Conservation (phyloP, 441 rosid genomes). For the Theobroma grandiflorum region DNA sequence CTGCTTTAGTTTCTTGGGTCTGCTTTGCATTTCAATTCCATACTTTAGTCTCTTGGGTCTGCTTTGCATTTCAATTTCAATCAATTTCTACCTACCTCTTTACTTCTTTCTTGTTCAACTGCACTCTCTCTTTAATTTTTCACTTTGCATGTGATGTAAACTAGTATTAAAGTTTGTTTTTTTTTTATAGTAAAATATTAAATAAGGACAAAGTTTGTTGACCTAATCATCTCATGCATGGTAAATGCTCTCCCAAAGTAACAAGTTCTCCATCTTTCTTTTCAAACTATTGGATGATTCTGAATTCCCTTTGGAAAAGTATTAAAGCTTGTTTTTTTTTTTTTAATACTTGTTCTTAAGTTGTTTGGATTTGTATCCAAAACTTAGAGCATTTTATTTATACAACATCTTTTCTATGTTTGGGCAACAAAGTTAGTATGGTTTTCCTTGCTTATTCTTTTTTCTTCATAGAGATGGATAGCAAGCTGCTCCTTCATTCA, state of each 20-base stretch:
- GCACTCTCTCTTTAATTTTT: background rate
- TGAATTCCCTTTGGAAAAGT: background rate
- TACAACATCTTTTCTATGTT: background rate
- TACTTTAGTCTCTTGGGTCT: background rate
- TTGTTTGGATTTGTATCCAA: background rate
- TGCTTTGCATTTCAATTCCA: background rate
- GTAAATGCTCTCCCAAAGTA: conserved; percentile 6
- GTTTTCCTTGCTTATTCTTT: background rate
- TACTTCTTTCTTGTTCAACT: background rate
- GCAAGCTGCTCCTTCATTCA: background rate
- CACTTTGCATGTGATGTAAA: background rate
- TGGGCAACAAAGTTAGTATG: background rate
- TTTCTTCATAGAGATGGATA: background rate
- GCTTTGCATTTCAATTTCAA: background rate
- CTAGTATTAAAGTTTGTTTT: background rate
- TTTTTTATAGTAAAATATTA: background rate
- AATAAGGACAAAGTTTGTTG: background rate
- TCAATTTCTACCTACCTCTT: background rate
- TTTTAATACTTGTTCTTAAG: background rate
- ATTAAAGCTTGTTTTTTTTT: no score
- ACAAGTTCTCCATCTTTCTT: background rate
- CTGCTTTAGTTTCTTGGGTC: background rate
- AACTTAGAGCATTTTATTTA: background rate
- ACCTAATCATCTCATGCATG: conserved; percentile 5
- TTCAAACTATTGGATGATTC: background rate